These are phyloP conservation scores for Taphrina populina DNA, from an alignment of 1,139 yeast genomes.

Conservation along the genomic window DNA sequence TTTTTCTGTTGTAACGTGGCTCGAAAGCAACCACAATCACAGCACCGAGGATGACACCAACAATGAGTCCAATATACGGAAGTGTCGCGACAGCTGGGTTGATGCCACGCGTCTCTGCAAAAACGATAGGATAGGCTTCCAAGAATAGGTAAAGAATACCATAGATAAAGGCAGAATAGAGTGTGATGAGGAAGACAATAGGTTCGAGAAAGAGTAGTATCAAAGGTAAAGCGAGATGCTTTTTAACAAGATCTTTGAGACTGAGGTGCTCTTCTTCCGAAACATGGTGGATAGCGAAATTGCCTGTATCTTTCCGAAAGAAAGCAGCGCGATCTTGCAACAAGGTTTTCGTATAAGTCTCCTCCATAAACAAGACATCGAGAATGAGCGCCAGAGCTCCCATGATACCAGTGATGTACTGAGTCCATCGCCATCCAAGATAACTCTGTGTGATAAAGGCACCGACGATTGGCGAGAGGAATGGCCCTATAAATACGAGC, in stretches of 20 bases:
- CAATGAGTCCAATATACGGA: conserved; percentile 72
- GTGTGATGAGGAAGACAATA: conserved; percentile 38
- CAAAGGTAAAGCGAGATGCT: conserved; percentile 27
- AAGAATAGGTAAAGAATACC: conserved; percentile 66
- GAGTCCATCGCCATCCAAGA: conserved; percentile 60
- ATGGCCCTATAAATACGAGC: conserved; percentile 55
- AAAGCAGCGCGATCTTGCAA: conserved; percentile 67
- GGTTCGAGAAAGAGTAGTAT: conserved; percentile 31
- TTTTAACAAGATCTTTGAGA: conserved; percentile 16
- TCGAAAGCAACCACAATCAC: conserved; percentile 45
- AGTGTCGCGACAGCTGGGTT: conserved; percentile 70
- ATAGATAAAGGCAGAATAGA: conserved; percentile 55
- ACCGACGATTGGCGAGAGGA: conserved; percentile 75
- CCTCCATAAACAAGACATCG: conserved; percentile 61
- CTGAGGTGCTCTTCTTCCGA: conserved; percentile 31
- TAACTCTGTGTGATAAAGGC: conserved; percentile 69
- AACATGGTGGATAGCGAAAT: conserved; percentile 13
- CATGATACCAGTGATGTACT: conserved; percentile 55
- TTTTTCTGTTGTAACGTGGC: conserved; percentile 51
- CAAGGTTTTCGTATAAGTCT: conserved; percentile 85
- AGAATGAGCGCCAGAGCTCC: conserved; percentile 58
- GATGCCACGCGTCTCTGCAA: conserved; percentile 66
- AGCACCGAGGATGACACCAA: conserved; percentile 57
- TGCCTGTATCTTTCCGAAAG: conserved; percentile 44
- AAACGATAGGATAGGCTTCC: conserved; percentile 70